Evolutionary conservation across 1,284 basidiomycete genomes (phyloP), one percentile per base, ranked within the genome.

Genomic region (Fomitiporia mediterranea): DNA sequence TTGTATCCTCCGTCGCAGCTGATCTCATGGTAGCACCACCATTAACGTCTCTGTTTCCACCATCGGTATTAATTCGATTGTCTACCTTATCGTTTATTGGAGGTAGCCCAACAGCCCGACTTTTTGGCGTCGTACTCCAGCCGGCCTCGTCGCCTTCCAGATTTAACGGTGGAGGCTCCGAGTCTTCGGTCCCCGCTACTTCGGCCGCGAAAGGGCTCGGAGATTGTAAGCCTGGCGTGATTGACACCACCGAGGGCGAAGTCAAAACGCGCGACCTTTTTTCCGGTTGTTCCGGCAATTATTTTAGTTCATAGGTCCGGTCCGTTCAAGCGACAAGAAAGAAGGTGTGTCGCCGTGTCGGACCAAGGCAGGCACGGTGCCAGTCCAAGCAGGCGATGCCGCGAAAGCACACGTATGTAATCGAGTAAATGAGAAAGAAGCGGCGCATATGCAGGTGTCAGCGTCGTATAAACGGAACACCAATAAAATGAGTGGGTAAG

Each of bases 81-180:
- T 46, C 19, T 23, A 23, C 21, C 17, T 15, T 21, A 6, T 43
- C 53, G 15, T 54, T 32, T 13, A 47, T 34, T 17, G 35, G 6
- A 34, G 56, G 56, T 9, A 58, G 30, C 17, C 7, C 38, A 35
- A 35, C 38, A 34, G 37, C 23, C 39, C 44, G 25, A 8, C 37
- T 28, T 38, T 58, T 58, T 39, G 56, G 56, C 15, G 56, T 58
- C 9, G 56, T 53, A 32, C 56, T 44, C 37, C 48, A 32, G 23
- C 40, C 49, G 4, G 9, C 44, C 5, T 46, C 44, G 28, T 46
- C 44, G n/a, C 15, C 27, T 15, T 51, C 49, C 19, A 51, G 42
- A 4, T 27, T 27, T 25, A 51, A 23, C 19, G 43, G 40, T 28
- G 48, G 48, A 3, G 52, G 44, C 13, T 44, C 46, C 4, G 44